These are phyloP conservation scores for Oryza longistaminata DNA, from an alignment of 176 grass and related monocot species.

Conservation along the genomic window DNA sequence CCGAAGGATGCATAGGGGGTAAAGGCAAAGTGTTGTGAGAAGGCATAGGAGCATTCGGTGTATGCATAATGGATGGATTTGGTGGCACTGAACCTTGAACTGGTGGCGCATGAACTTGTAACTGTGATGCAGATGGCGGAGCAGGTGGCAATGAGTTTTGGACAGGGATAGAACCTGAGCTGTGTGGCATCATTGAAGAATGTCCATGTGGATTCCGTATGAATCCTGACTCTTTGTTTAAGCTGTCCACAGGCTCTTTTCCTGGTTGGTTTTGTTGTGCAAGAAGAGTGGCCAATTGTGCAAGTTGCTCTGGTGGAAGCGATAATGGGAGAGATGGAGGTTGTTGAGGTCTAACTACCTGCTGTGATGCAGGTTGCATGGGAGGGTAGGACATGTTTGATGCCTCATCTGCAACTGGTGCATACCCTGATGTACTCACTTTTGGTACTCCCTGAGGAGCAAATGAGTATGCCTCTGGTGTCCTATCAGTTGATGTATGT, in stretches of 20 bases:
- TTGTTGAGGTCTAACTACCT: conserved; percentile 39
- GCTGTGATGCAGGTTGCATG: conserved; percentile 31
- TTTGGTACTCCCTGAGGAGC: conserved; percentile 31
- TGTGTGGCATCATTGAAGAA: conserved; percentile 32
- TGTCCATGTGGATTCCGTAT: conserved; percentile 44
- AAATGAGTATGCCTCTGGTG: conserved; percentile 27
- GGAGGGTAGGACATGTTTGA: conserved; percentile 36
- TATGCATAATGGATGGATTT: conserved; percentile 19
- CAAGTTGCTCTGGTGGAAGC: conserved; percentile 62
- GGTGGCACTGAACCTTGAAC: conserved; percentile 32
- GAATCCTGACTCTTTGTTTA: conserved; percentile 45
- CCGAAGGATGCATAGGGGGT: conserved; percentile 21
- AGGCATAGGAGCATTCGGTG: conserved; percentile 37
- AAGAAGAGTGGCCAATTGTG: conserved; percentile 57
- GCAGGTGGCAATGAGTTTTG: conserved; percentile 36
- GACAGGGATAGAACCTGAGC: conserved; percentile 29
- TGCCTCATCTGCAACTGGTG: conserved; percentile 48
- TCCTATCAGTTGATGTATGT: conserved; percentile 27
- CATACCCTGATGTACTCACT: conserved; percentile 41
- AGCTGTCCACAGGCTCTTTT: conserved; percentile 35
- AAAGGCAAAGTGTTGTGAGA: conserved; percentile 23
- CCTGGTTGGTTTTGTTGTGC: conserved; percentile 60
- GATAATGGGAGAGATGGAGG: conserved; percentile 51
- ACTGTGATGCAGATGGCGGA: conserved; percentile 17
- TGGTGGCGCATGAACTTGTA: not conserved